Conservation (phyloP, 225 moss, liverwort and hornwort genomes). For the Anthoceros angustus region DNA sequence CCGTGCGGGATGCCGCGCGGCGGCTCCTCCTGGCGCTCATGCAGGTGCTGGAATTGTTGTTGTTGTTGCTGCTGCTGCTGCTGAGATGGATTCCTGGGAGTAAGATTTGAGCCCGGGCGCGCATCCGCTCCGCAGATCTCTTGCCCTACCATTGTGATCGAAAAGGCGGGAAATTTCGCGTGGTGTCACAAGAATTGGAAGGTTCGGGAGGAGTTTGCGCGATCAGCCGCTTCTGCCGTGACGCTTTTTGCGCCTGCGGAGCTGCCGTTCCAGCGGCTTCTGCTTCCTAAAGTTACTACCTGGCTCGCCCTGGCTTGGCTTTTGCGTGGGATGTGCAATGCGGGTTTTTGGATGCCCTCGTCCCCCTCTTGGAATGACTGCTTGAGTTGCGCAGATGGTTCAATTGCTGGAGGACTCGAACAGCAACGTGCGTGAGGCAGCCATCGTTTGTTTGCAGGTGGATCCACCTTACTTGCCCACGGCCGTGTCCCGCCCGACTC, state of each 20-base stretch:
- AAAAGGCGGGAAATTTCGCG: constrained; percentile 66
- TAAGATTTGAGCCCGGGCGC: not conserved
- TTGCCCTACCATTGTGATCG: constrained; percentile 76
- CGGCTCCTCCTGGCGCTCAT: constrained; percentile 76
- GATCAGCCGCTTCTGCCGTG: constrained; percentile 78
- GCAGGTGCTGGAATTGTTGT: constrained; percentile 33
- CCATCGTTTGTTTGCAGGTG: constrained; percentile 91
- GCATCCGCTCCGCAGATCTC: constrained; percentile 39
- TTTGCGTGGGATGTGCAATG: too few relatives aligned
- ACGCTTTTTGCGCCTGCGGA: constrained; percentile 81
- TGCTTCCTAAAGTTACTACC: constrained; percentile 56
- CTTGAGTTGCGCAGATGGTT: constrained; percentile 32
- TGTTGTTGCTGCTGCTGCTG: not conserved
- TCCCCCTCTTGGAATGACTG: not conserved
- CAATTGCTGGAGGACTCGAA: constrained; percentile 86
- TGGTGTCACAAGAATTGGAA: constrained; percentile 93
- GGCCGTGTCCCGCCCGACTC: not conserved
- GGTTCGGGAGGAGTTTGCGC: constrained; percentile 92
- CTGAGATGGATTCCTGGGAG: not conserved
- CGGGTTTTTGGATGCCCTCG: too few relatives aligned
- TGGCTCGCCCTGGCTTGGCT: not conserved
- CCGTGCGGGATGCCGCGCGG: constrained; percentile 89
- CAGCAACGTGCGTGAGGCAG: constrained; percentile 87
- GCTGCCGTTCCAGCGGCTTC: constrained; percentile 77
- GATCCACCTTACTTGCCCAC: constrained; percentile 5